A percentile compares a stretch with the other conserved stretches of the same genome.
Evolutionary conservation across 495 filamentous ascomycete genomes (phyloP).

Genomic region (Neurospora hispaniola): DNA sequence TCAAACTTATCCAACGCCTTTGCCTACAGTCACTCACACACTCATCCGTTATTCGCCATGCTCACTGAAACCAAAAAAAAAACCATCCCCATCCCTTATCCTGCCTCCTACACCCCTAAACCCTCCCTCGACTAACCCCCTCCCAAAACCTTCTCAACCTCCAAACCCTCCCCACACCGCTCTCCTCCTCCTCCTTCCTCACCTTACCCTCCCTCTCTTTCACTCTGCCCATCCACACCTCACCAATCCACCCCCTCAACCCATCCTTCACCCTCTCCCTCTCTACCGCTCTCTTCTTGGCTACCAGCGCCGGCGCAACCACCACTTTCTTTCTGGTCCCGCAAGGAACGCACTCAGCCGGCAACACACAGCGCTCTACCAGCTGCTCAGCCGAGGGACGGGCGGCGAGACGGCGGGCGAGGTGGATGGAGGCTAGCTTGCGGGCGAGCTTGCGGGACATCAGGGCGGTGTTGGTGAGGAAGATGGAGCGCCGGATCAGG

Average conservation of each 20-base stretch:
- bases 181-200: constrained; percentile 29
- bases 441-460: constrained; percentile 43
- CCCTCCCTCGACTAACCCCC: constrained; percentile 17
- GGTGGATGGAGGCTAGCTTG: constrained; percentile 40
- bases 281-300: constrained; percentile 39
- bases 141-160: constrained; percentile 44
- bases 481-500: constrained; percentile 44
- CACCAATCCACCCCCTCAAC: constrained; percentile 39
- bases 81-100: not conserved
- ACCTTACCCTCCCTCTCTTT: constrained; percentile 27
- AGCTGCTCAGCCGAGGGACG: constrained; percentile 33
- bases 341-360: constrained; percentile 28
- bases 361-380: constrained; percentile 35
- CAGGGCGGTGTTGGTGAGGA: constrained; percentile 45
- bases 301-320: constrained; percentile 23
- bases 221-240: constrained; percentile 35
- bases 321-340: not conserved
- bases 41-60: not conserved
- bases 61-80: not conserved
- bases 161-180: constrained; percentile 38
- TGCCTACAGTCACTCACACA: not conserved
- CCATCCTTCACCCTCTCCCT: constrained; percentile 45
- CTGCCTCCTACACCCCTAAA: not conserved
- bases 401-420: constrained; percentile 31
- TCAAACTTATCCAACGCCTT: not conserved